These are phyloP conservation scores for Geotrichum bryndzae DNA, from an alignment of 1,139 yeast genomes.

Conservation along the genomic window DNA sequence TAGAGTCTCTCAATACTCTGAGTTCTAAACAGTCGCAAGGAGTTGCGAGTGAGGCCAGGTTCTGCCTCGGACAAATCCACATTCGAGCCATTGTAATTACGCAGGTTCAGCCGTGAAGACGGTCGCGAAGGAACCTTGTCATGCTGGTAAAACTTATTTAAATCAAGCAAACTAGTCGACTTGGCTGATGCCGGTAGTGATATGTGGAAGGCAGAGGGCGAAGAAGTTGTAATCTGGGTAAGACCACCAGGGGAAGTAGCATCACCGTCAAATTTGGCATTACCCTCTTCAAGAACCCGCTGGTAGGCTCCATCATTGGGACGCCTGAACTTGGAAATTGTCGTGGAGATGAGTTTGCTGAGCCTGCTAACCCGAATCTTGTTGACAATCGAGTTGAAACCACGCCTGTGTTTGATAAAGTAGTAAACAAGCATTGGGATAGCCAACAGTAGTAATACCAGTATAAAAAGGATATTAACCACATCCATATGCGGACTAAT, in stretches of 20 bases:
- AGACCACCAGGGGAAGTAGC: conserved; percentile 4
- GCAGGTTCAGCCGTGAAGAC: conserved; percentile 19
- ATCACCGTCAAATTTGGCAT: not conserved
- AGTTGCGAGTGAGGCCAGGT: conserved; percentile 1
- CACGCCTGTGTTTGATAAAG: conserved; percentile 8
- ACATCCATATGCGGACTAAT: not conserved
- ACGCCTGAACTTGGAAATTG: conserved; percentile 1
- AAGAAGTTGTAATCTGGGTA: conserved; percentile 17
- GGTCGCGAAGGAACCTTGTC: conserved; percentile 8
- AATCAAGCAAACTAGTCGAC: conserved; percentile 30
- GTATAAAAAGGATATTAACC: not conserved
- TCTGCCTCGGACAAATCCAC: conserved; percentile 4
- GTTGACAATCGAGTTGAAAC: conserved; percentile 1
- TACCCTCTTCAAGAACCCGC: conserved; percentile 15
- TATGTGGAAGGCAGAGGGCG: conserved; percentile 15
- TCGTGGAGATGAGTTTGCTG: not conserved
- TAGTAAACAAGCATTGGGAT: not conserved
- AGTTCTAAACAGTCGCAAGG: conserved; percentile 8
- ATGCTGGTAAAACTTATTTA: conserved; percentile 19
- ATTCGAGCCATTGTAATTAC: not conserved
- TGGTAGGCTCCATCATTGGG: conserved; percentile 6
- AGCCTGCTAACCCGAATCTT: conserved; percentile 1
- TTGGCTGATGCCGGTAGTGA: conserved; percentile 21
- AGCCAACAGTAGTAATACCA: not conserved
- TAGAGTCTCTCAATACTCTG: conserved; percentile 11